Percentiles rank a stretch among this genome's conserved stretches.
phyloP scores from a whole-genome alignment of 306 rosid species.

The Biancaea sappan region DNA sequence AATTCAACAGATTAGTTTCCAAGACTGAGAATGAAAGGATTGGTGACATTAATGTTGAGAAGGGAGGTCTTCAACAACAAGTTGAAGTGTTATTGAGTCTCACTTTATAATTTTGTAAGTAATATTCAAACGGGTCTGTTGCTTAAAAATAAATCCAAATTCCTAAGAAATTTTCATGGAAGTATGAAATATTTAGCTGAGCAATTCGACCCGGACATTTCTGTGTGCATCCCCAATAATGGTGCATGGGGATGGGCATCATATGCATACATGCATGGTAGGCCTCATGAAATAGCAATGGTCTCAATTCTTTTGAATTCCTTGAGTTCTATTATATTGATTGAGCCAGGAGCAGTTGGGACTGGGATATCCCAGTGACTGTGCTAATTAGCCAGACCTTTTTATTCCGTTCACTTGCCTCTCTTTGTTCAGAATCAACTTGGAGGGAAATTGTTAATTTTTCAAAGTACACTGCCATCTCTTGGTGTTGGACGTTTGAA shows the following conservation, averaged over 20 bases:
- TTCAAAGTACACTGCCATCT: constrained; percentile 95
- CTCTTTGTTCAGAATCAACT: constrained; percentile 76
- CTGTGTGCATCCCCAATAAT: not conserved
- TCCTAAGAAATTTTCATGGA: not conserved
- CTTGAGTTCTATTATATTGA: not conserved
- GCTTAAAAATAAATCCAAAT: constrained; percentile 2
- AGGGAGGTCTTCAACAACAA: constrained; percentile 11
- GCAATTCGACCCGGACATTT: not conserved
- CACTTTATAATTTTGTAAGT: not conserved
- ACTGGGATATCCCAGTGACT: not conserved
- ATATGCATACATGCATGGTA: not conserved
- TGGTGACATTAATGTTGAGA: not conserved
- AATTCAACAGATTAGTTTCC: constrained; percentile 15
- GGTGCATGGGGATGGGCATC: not conserved
- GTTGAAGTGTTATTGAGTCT: not conserved
- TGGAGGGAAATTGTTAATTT: constrained; percentile 94
- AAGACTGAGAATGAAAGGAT: constrained; percentile 3
- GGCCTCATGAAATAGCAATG: not conserved
- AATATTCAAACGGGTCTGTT: not conserved
- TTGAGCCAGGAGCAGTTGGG: not conserved
- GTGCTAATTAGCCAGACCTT: not conserved
- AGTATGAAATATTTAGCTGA: not conserved
- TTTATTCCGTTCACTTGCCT: not conserved
- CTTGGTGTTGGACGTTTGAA: constrained; percentile 95
- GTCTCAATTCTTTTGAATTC: not conserved